phyloP scores from a whole-genome alignment of 1,284 basidiomycete genomes.

The Apiotrichum laibachii region DNA sequence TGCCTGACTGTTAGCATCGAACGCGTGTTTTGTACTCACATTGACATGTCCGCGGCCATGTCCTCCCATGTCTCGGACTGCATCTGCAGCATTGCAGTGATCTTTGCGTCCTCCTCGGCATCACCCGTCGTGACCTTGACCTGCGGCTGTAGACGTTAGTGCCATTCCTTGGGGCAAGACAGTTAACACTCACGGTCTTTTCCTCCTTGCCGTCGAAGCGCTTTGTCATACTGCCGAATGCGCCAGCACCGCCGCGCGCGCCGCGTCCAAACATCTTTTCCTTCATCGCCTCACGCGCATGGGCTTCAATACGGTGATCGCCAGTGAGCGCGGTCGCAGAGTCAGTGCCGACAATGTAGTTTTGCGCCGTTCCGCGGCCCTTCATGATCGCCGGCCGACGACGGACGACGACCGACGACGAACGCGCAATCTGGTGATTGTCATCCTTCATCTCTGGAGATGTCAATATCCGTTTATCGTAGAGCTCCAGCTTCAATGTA shows the following conservation, averaged over 20 bases:
- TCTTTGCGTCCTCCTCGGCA: slow-evolving; percentile 49
- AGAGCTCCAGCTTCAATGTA: too few relatives aligned
- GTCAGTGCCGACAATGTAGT: slow-evolving; percentile 68
- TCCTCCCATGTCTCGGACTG: slow-evolving; percentile 49
- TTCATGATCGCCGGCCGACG: slow-evolving; percentile 73
- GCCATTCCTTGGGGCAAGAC: not conserved
- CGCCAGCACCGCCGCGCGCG: slow-evolving; percentile 29
- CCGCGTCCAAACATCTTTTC: slow-evolving; percentile 38
- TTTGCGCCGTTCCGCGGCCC: slow-evolving; percentile 87
- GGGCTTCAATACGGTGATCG: slow-evolving; percentile 49
- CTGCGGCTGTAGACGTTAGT: slow-evolving; percentile 16
- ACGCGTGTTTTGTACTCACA: slow-evolving; percentile 28
- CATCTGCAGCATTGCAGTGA: slow-evolving; percentile 48
- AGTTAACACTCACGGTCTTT: slow-evolving; percentile 8
- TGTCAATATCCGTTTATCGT: not conserved
- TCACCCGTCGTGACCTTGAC: slow-evolving; percentile 45
- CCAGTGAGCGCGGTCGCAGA: slow-evolving; percentile 41
- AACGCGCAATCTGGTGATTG: slow-evolving; percentile 83
- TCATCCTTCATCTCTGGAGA: slow-evolving; percentile 86
- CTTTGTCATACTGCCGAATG: slow-evolving; percentile 65
- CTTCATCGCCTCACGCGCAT: slow-evolving; percentile 45
- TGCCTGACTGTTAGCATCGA: slow-evolving; percentile 12
- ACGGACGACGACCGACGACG: slow-evolving; percentile 89
- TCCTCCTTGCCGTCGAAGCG: slow-evolving; percentile 84
- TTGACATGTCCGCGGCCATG: slow-evolving; percentile 48